Conservation (phyloP, 345 rosid species). For the Combretum micranthum region DNA sequence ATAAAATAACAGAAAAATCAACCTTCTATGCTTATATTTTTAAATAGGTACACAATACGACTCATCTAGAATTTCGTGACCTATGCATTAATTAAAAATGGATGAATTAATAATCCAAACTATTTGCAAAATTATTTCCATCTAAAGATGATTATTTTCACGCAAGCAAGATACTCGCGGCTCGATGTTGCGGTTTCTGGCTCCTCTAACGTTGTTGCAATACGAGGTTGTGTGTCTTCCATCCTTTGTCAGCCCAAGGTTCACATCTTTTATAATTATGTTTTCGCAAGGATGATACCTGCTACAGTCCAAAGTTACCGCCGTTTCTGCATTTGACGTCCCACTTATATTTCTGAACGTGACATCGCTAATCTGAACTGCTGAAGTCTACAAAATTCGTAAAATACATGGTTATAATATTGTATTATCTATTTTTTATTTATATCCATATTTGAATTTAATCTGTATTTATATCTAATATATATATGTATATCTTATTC, state of each 20-base stretch:
- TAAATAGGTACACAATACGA: too few relatives aligned
- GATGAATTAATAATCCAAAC: too few relatives aligned
- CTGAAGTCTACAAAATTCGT: conserved; percentile 24
- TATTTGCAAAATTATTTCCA: conserved; percentile 7
- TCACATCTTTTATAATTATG: conserved; percentile 24
- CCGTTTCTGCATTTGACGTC: conserved; percentile 17
- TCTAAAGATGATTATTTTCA: conserved; percentile 9
- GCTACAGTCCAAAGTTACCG: conserved; percentile 31
- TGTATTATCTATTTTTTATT: too few relatives aligned
- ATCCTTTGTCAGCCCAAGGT: conserved; percentile 6
- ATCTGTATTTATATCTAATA: too few relatives aligned
- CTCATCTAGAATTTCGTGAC: too few relatives aligned
- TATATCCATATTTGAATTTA: too few relatives aligned
- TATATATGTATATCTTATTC: too few relatives aligned
- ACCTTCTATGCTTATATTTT: too few relatives aligned
- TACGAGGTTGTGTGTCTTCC: conserved; percentile 10
- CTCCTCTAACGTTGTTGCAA: conserved; percentile 33
- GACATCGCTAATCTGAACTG: conserved; percentile 28
- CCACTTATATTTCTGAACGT: conserved; percentile 22
- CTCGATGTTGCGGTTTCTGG: conserved; percentile 13
- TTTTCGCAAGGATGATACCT: conserved; percentile 25
- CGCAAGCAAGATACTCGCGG: conserved; percentile 28
- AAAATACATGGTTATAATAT: not conserved
- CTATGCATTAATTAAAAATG: not conserved
- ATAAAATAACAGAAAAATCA: too few relatives aligned